Percentiles rank a stretch among this genome's conserved stretches.
phyloP scores from a whole-genome alignment of 257 asterid species.

The Scutellaria barbata region DNA sequence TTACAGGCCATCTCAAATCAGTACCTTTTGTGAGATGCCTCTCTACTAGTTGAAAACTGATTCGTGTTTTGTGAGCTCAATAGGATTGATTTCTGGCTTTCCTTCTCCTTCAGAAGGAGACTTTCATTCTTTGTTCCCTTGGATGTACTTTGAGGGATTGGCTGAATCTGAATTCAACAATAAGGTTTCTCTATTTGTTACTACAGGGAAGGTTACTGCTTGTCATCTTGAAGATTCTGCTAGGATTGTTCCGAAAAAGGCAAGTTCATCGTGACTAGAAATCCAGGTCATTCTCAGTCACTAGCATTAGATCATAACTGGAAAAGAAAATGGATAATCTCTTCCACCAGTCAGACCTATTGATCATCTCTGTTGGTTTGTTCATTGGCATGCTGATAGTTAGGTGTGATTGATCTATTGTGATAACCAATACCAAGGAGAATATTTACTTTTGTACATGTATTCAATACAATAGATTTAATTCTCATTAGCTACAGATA shows the following conservation, averaged over 20 bases:
- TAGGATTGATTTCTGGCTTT: conserved; percentile 29
- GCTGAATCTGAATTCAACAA: conserved; percentile 8
- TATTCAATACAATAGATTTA: conserved; percentile 6
- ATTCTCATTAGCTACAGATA: background rate
- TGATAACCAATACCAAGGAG: conserved; percentile 21
- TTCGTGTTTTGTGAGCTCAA: conserved; percentile 20
- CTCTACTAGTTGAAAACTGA: conserved; percentile 40
- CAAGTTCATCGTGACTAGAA: background rate
- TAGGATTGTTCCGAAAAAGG: conserved; percentile 9
- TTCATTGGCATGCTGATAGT: conserved; percentile 1
- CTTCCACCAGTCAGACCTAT: background rate
- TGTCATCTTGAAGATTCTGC: background rate
- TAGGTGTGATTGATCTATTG: conserved; percentile 17
- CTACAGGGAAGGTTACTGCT: no score
- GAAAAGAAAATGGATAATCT: conserved; percentile 2
- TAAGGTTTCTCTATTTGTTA: background rate
- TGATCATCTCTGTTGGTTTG: conserved; percentile 19
- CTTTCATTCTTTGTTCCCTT: conserved; percentile 10
- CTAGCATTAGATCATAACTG: conserved; percentile 18
- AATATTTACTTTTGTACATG: conserved; percentile 7
- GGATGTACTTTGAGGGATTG: conserved; percentile 8
- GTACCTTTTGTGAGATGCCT: conserved; percentile 52
- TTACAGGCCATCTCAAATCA: conserved; percentile 51
- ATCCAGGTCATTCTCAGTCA: conserved; percentile 12
- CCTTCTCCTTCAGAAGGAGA: conserved; percentile 28